A percentile compares a stretch with the other conserved stretches of the same genome.
Conservation (phyloP, 805 yeast species). For the Saccharomyces mikatae region DNA sequence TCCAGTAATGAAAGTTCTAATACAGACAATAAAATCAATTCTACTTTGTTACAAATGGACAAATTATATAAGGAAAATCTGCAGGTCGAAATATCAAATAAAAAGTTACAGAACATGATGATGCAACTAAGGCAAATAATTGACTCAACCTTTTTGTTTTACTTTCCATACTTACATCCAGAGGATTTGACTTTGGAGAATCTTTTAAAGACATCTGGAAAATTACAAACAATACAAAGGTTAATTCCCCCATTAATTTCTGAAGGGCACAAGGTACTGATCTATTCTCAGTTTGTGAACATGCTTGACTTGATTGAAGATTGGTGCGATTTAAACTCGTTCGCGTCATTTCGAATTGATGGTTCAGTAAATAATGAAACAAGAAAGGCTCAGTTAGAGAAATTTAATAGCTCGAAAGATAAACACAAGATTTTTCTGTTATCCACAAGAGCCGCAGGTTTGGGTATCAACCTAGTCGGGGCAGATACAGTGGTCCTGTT, state of each 20-base stretch:
- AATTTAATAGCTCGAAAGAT: slow-evolving; percentile 33
- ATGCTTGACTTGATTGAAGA: slow-evolving; percentile 78
- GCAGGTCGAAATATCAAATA: slow-evolving; percentile 38
- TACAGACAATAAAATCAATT: slow-evolving; percentile 3
- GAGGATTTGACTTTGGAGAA: slow-evolving; percentile 35
- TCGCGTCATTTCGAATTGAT: slow-evolving; percentile 56
- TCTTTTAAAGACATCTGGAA: slow-evolving; percentile 56
- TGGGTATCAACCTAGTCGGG: slow-evolving; percentile 76
- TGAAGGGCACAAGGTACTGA: slow-evolving; percentile 58
- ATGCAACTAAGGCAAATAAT: slow-evolving; percentile 84
- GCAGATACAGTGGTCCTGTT: slow-evolving; percentile 88
- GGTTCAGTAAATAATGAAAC: slow-evolving; percentile 63
- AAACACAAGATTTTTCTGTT: slow-evolving; percentile 52
- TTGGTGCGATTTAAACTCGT: slow-evolving; percentile 48
- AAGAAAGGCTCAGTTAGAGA: slow-evolving; percentile 54
- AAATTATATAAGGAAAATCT: slow-evolving; percentile 27
- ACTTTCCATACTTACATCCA: slow-evolving; percentile 58
- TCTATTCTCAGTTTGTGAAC: slow-evolving; percentile 80
- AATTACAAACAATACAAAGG: slow-evolving; percentile 61
- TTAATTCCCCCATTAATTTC: slow-evolving; percentile 44
- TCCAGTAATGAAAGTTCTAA: slow-evolving; percentile 1
- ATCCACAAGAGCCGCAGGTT: slow-evolving; percentile 91
- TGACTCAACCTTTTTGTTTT: slow-evolving; percentile 77
- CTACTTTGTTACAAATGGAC: slow-evolving; percentile 20
- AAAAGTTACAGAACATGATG: slow-evolving; percentile 55